A percentile compares a stretch with the other conserved stretches of the same genome.
Evolutionary conservation across 768 basidiomycete genomes (phyloP).

Genomic region (Dentipellis sp.): DNA sequence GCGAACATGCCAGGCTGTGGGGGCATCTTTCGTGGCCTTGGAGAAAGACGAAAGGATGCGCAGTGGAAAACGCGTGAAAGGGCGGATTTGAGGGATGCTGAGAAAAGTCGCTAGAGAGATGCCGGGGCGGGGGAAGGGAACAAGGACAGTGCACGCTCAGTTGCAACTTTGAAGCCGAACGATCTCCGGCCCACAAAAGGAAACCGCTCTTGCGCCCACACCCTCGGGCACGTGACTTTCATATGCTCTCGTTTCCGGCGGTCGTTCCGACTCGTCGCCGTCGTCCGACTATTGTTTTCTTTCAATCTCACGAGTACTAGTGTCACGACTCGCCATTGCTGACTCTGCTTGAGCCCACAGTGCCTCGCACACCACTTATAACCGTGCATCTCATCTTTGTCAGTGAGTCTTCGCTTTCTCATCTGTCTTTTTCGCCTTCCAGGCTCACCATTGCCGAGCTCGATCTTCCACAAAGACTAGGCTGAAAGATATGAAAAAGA

Average conservation of each 20-base stretch:
- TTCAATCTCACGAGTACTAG: too few species aligned
- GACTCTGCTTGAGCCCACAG: too few species aligned
- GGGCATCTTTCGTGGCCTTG: slow-evolving; percentile 34
- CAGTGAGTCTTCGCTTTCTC: too few species aligned
- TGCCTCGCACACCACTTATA: too few species aligned
- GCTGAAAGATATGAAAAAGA: background rate
- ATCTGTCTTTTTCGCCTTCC: too few species aligned
- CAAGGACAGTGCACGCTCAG: background rate
- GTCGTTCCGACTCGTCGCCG: too few species aligned
- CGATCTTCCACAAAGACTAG: too few species aligned
- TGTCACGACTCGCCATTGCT: too few species aligned
- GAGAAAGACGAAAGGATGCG: background rate
- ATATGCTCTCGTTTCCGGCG: background rate
- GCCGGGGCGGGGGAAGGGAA: background rate
- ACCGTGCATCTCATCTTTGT: too few species aligned
- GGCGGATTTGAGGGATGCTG: background rate
- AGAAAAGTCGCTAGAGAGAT: background rate
- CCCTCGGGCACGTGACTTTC: background rate
- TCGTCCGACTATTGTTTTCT: too few species aligned
- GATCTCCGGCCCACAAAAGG: background rate
- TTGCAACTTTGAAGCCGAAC: background rate
- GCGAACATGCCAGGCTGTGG: slow-evolving; percentile 65
- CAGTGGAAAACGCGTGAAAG: background rate
- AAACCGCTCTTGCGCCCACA: background rate
- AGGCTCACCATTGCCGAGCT: too few species aligned